Evolutionary conservation across 495 filamentous ascomycete species (phyloP).

Genomic region (Cetradonia linearis): DNA sequence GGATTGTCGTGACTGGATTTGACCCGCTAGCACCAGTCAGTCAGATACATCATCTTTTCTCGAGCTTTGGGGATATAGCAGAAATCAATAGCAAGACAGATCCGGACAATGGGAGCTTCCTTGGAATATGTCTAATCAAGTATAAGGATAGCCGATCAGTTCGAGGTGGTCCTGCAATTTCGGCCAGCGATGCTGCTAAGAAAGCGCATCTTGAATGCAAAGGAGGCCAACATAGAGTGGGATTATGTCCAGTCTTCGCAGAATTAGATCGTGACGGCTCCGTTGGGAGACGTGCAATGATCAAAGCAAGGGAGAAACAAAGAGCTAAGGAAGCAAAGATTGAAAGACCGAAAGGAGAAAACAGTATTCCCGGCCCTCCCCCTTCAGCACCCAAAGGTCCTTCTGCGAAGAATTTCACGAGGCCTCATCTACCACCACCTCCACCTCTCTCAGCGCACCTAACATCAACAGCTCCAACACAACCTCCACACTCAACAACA

Average conservation of each 20-base stretch:
- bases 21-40: conserved; percentile 75
- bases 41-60: conserved; percentile 70
- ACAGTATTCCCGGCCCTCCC: conserved; percentile 48
- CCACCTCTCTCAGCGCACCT: conserved; percentile 36
- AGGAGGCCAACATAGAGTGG: conserved; percentile 61
- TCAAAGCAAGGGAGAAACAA: conserved; percentile 56
- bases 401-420: conserved; percentile 49
- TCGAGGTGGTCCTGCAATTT: conserved; percentile 39
- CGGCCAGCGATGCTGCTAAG: conserved; percentile 68
- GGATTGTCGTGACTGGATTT: conserved; percentile 87
- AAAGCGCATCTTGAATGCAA: conserved; percentile 53
- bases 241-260: conserved; percentile 61
- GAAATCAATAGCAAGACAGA: conserved; percentile 85
- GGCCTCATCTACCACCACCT: conserved; percentile 34
- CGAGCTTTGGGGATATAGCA: conserved; percentile 77
- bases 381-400: conserved; percentile 80
- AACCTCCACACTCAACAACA: conserved; percentile 7
- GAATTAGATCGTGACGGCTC: conserved; percentile 81
- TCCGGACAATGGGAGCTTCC: conserved; percentile 80
- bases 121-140: conserved; percentile 83
- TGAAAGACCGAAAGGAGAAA: conserved; percentile 31
- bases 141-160: conserved; percentile 64
- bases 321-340: conserved; percentile 38
- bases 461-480: conserved; percentile 23
- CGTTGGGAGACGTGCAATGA: conserved; percentile 63